phyloP scores from a whole-genome alignment of 2,329 filamentous ascomycete genomes.

The Colletotrichum tropicicola region DNA sequence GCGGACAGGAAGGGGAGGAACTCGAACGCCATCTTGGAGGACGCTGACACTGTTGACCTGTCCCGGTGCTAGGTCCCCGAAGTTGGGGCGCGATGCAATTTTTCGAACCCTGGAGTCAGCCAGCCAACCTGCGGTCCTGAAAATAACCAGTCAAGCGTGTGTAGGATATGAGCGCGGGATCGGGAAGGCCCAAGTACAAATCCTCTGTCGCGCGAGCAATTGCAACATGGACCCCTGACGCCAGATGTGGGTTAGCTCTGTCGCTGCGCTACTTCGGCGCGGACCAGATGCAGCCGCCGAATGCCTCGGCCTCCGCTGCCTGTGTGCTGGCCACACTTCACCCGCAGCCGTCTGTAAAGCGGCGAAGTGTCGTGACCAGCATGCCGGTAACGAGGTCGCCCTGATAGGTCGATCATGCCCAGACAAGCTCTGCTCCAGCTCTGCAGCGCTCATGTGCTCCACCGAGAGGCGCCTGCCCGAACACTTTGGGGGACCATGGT shows the following conservation, averaged over 20 bases:
- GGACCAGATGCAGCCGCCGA: too few relatives aligned
- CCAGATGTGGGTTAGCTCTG: too few relatives aligned
- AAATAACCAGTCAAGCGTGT: too few relatives aligned
- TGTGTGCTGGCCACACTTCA: too few relatives aligned
- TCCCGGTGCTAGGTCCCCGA: background rate
- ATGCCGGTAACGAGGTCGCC: constrained; percentile 16
- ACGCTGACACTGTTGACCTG: background rate
- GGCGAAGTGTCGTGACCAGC: too few relatives aligned
- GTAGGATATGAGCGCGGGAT: background rate
- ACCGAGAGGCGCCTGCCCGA: too few relatives aligned
- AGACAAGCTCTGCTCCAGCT: constrained; percentile 3
- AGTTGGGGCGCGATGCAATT: background rate
- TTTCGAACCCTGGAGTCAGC: background rate
- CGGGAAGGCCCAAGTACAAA: background rate
- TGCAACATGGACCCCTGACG: too few relatives aligned
- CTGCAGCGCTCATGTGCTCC: too few relatives aligned
- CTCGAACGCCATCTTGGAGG: constrained; percentile 34
- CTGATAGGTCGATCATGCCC: background rate
- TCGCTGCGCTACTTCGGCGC: too few relatives aligned
- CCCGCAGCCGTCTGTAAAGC: too few relatives aligned
- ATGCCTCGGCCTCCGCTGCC: too few relatives aligned
- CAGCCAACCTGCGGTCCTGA: constrained; percentile 13
- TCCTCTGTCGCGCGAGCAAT: too few relatives aligned
- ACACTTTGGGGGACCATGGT: background rate
- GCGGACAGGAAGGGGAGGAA: constrained; percentile 61